Evolutionary conservation across 192 early-diverging fungal species (phyloP).

Genomic region (Rhizoclosmatium sp.): DNA sequence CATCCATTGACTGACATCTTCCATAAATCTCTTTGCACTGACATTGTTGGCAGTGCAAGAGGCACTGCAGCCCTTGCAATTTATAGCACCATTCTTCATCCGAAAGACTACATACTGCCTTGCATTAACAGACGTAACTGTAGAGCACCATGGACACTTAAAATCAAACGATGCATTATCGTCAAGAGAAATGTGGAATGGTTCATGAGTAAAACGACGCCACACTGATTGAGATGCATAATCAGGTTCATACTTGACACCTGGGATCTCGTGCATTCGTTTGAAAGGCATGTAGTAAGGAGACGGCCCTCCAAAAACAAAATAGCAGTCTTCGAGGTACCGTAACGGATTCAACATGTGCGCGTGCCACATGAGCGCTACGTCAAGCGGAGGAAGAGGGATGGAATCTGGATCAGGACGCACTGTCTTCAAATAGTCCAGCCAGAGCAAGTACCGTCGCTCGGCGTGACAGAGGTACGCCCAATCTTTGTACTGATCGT

Average conservation of each 20-base stretch:
- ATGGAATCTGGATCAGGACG: slow-evolving; percentile 35
- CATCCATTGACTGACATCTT: slow-evolving; percentile 24
- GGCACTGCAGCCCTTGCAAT: slow-evolving; percentile 36
- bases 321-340: slow-evolving; percentile 69
- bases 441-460: slow-evolving; percentile 60
- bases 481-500: slow-evolving; percentile 52
- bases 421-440: slow-evolving; percentile 51
- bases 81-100: slow-evolving; percentile 43
- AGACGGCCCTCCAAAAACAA: slow-evolving; percentile 48
- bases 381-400: slow-evolving; percentile 60
- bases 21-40: slow-evolving; percentile 38
- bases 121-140: slow-evolving; percentile 18
- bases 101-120: slow-evolving; percentile 40
- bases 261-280: slow-evolving; percentile 49
- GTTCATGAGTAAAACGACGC: slow-evolving; percentile 45
- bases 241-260: slow-evolving; percentile 48
- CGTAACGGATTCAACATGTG: slow-evolving; percentile 65
- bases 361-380: slow-evolving; percentile 68
- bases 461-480: slow-evolving; percentile 61
- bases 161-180: slow-evolving; percentile 37
- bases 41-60: slow-evolving; percentile 34
- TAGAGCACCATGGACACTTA: slow-evolving; percentile 40
- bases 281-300: slow-evolving; percentile 60
- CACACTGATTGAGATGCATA: slow-evolving; percentile 43
- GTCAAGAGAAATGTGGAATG: slow-evolving; percentile 30